Base-by-base conservation (phyloP, 768 basidiomycete species). In the Naganishia onofrii region DNA sequence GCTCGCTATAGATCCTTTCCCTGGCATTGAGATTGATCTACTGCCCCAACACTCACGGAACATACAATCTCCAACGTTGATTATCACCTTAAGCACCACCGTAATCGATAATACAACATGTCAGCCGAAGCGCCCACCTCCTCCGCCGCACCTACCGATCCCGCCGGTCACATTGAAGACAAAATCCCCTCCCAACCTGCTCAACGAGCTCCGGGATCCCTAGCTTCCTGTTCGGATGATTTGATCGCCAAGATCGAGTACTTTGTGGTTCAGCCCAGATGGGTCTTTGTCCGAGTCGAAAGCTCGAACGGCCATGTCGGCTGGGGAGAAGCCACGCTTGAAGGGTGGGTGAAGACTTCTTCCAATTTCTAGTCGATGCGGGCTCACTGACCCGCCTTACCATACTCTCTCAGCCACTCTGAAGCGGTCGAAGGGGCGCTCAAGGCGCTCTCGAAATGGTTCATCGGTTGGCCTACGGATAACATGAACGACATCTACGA, bases 261-360 rank as follows among this genome's bases (percentile, higher is more conserved):
- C 34, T 89, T 90, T 79, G 85, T 86, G 68, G 82, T 89, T 13
- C 86, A 85, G 13, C 88, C 88, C 0, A 84, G 87, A 31, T 89
- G 88, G 88, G 81, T 89, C 2, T 88, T 89, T 73, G 86, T 89
- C 34, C 84, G 87, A 5, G 85, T 89, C 13, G 85, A 86, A 72
- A 88, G 87, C 0, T 81, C 82, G 1, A 84, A 86, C 48, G 87
- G 86, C 0, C 75, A 86, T 44, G 83, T 89, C 28, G 88, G 88
- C 28, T 89, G 88, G 88, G 88, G 88, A 10, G 88, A 89, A 78
- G 86, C 83, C 29, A 89, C 88, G 0, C 84, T 89, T 2, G 89
- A 89, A 86, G 81, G 87, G 51, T 57, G 32, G 57, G 70, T 67
- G 36, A 19, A 44, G 13, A 13, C 23, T 48, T 38, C 7, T 19